Conservation (phyloP, 2,329 filamentous ascomycete species). For the Anisogramma anomala region DNA sequence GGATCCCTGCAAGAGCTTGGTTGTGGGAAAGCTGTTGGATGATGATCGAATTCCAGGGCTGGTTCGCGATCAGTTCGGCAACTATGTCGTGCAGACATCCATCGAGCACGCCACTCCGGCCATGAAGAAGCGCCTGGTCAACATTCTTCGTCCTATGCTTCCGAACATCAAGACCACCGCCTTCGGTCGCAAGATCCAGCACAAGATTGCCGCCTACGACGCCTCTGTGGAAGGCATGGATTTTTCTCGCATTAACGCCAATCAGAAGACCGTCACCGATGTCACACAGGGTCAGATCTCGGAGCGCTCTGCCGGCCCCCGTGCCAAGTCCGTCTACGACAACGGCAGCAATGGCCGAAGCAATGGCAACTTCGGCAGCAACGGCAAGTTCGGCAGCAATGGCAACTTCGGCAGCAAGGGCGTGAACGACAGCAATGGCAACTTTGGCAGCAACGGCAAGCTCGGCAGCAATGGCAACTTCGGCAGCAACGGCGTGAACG, state of each 20-base stretch:
- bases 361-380: constrained; percentile 30
- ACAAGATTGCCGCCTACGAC: constrained; percentile 64
- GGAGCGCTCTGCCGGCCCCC: constrained; percentile 32
- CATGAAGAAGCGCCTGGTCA: constrained; percentile 65
- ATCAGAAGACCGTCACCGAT: constrained; percentile 42
- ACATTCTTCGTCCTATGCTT: constrained; percentile 74
- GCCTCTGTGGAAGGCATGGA: constrained; percentile 25
- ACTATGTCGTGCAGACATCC: constrained; percentile 96
- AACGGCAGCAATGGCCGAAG: no score
- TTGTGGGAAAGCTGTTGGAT: constrained; percentile 86
- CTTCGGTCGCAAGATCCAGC: constrained; percentile 85
- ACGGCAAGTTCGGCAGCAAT: constrained; percentile 24
- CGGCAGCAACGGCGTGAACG: constrained; percentile 22
- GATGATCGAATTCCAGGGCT: no score
- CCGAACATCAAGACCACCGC: constrained; percentile 80
- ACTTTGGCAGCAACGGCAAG: constrained; percentile 29
- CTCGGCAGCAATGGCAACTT: constrained; percentile 23
- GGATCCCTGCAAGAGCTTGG: constrained; percentile 59
- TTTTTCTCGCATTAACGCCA: constrained; percentile 25
- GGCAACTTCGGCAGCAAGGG: no score
- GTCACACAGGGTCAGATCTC: constrained; percentile 42
- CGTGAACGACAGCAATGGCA: constrained; percentile 22
- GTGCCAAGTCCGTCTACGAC: no score
- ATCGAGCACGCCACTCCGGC: constrained; percentile 70
- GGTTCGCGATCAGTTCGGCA: constrained; percentile 85